phyloP scores from a whole-genome alignment of 139 green algal genomes.

The Edaphochlamys debaryana region DNA sequence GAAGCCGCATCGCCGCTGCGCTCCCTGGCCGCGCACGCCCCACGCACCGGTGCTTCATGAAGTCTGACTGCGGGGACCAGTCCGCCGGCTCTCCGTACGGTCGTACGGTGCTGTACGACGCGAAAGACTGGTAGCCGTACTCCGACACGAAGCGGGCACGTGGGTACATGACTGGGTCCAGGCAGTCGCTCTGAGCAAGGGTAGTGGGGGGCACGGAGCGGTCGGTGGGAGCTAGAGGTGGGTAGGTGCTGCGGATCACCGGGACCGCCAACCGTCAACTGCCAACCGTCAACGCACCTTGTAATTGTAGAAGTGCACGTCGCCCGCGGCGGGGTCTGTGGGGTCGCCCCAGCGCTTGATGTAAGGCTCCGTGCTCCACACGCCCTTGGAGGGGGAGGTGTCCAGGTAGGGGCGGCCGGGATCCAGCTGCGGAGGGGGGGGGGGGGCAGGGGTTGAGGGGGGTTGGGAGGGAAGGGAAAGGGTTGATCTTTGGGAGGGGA shows the following conservation, averaged over 20 bases:
- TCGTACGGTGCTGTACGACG: constrained; percentile 58
- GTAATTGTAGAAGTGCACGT: constrained; percentile 88
- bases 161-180: constrained; percentile 59
- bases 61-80: too few relatives aligned
- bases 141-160: constrained; percentile 70
- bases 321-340: constrained; percentile 54
- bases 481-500: too few relatives aligned
- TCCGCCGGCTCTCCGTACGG: constrained; percentile 40
- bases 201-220: too few relatives aligned
- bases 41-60: too few relatives aligned
- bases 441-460: too few relatives aligned
- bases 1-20: too few relatives aligned
- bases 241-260: too few relatives aligned
- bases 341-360: constrained; percentile 57
- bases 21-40: too few relatives aligned
- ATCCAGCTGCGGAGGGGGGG: constrained; percentile 45
- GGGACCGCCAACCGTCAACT: too few relatives aligned
- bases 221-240: too few relatives aligned
- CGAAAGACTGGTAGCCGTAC: constrained; percentile 73
- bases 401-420: constrained; percentile 73
- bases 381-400: constrained; percentile 69
- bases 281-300: too few relatives aligned
- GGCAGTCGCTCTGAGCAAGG: constrained; percentile 45
- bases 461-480: too few relatives aligned
- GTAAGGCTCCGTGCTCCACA: constrained; percentile 32